A percentile compares a stretch with the other conserved stretches of the same genome.
phyloP scores from a whole-genome alignment of 805 yeast species.

The Ogataea corticis region DNA sequence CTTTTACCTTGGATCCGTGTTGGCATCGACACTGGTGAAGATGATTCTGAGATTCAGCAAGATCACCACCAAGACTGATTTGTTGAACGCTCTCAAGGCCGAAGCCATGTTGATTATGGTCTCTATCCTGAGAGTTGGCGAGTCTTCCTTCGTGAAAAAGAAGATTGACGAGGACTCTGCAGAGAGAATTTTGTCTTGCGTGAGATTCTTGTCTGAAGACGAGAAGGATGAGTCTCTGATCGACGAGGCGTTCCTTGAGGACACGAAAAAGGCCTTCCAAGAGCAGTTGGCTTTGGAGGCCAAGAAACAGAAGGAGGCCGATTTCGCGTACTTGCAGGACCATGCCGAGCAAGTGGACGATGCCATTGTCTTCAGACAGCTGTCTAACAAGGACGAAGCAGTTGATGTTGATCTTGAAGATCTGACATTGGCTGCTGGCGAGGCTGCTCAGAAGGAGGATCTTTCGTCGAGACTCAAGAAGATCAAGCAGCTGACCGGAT shows the following conservation, averaged over 20 bases:
- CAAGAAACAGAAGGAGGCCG: conserved; percentile 53
- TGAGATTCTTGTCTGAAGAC: conserved; percentile 74
- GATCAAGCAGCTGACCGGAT: conserved; percentile 94
- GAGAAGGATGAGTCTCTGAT: conserved; percentile 45
- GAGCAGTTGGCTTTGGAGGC: conserved; percentile 64
- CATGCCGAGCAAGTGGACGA: conserved; percentile 79
- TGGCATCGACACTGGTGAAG: conserved; percentile 86
- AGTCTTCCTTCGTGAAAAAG: conserved; percentile 64
- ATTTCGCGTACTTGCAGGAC: conserved; percentile 57
- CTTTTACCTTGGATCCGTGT: conserved; percentile 84
- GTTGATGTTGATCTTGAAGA: conserved; percentile 58
- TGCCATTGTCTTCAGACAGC: conserved; percentile 75
- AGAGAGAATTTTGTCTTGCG: conserved; percentile 90
- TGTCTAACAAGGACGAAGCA: conserved; percentile 47
- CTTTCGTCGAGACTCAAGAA: conserved; percentile 79
- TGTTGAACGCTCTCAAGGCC: conserved; percentile 83
- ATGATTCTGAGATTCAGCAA: conserved; percentile 74
- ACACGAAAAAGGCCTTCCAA: conserved; percentile 82
- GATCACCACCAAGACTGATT: conserved; percentile 47
- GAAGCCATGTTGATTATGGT: conserved; percentile 94
- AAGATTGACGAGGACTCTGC: conserved; percentile 93
- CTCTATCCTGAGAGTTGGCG: conserved; percentile 85
- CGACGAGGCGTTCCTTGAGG: conserved; percentile 78
- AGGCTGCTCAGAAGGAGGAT: conserved; percentile 53
- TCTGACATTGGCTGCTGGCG: conserved; percentile 53